phyloP scores from a whole-genome alignment of 169 alveolate species.

The Plasmodium cynomolgi region DNA sequence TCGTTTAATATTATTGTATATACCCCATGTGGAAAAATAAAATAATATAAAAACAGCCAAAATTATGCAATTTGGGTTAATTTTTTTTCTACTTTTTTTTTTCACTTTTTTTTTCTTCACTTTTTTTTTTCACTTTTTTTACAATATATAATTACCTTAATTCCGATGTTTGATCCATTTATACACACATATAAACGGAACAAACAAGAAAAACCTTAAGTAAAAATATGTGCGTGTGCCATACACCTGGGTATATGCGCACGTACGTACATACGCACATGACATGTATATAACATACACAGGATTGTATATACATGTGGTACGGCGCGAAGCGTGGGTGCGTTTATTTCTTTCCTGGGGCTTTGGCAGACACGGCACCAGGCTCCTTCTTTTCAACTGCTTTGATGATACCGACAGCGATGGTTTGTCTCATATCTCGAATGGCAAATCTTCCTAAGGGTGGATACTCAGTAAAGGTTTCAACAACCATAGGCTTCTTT shows the following conservation, averaged over 20 bases:
- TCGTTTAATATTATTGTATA: not conserved
- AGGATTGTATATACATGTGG: not conserved
- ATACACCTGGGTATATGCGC: not conserved
- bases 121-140: not conserved
- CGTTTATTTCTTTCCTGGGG: conserved; percentile 40
- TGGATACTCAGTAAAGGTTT: conserved; percentile 96
- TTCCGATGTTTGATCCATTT: not conserved
- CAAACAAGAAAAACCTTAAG: not conserved
- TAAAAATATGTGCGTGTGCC: not conserved
- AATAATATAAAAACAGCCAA: not conserved
- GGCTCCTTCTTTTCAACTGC: conserved; percentile 96
- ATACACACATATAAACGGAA: not conserved
- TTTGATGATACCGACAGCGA: conserved; percentile 99
- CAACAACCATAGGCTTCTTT: conserved; percentile 96
- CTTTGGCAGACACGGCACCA: conserved; percentile 87
- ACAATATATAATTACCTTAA: not conserved
- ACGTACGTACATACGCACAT: conserved; percentile 1
- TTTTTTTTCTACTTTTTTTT: not conserved
- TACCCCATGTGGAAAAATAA: not conserved
- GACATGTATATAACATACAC: not conserved
- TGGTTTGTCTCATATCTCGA: conserved; percentile 98
- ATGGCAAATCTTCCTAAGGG: conserved; percentile 99
- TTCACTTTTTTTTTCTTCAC: not conserved
- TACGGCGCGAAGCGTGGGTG: not conserved
- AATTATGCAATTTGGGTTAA: not conserved